Base-by-base conservation (phyloP, 2,329 filamentous ascomycete species). In the Xylariaceae sp. region DNA sequence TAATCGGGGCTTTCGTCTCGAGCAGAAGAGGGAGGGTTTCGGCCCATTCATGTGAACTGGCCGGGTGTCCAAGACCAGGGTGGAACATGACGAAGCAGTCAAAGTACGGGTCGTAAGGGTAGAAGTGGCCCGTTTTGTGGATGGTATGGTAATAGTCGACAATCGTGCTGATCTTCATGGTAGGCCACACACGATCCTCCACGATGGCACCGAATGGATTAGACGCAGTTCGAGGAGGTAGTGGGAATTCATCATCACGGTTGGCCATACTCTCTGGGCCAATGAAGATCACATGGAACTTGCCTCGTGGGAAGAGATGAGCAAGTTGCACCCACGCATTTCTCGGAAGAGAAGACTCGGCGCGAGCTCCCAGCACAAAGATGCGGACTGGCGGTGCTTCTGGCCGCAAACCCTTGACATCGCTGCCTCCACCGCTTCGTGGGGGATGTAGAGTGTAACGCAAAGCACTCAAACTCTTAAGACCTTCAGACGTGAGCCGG, bases 111-210 rank as follows among this genome's bases (percentile, higher is more conserved):
- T 99, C 94, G 72, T 95, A 97, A 0, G 95, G 94, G 59, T 89
- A 86, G 77, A 97, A 99, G 72, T 92, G 84, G 52, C 91, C 88
- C 0, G 93, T 89, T 72, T 92, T 86, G 77, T 99, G 93, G 67
- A 99, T 84, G 2, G 90, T 97, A 75, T 99, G 93, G 78, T 95
- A 99, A 77, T 99, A 97, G 68, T 99, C 94, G 55, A 97, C 93
- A 70, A 92, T 96, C 0, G 95, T 99, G 73, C 88, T 94, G 70
- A 99, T 96, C 79, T 99, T 99, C 85, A 97, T 86, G 66, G 88
- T 88, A 57, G 88, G 86, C 71, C 88, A 90, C 7, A 99, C 82
- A 55, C 93, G 86, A 73, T 96, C 93, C 76, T 99, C 95, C 11
- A 97, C 85, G 55, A 99, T 82, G n/a, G 90, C 90, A 48, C 94